Base-by-base conservation (phyloP, 148 eudicot genomes). In the Persicaria maculosa region DNA sequence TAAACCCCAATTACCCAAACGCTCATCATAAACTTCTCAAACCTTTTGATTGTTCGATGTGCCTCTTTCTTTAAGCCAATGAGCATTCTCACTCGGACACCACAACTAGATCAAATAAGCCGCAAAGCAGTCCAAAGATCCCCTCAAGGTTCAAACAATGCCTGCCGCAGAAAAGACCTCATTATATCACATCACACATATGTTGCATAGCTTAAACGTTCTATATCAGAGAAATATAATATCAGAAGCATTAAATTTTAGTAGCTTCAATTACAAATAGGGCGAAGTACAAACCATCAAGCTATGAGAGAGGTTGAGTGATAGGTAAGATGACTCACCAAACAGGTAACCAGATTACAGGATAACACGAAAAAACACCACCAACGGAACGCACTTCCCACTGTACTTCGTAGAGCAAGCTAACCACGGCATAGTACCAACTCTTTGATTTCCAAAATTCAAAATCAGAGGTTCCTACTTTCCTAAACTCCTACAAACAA, bases 321-420 rank as follows among this genome's bases (percentile, higher is more conserved):
- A 31, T 31, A 31, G 40, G 40, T 31, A 31, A 69, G 72, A 67
- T n/a, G 16, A 45, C 73, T 71, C 73, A 71, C 89, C 83, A 74
- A 84, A 85, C 81, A 50, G 64, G 6, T 40, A 9, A 76, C 16
- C 15, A 50, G 59, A 40, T 84, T 84, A 88, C 81, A 88, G 86
- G 22, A 88, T 88, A 36, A 88, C 79, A 12, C 83, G 88, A 80
- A 85, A 87, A 79, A 89, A 89, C 59, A 87, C 88, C 77, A 87
- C 85, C 82, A 89, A 80, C 44, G 78, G 86, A 73, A 81, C 82
- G 72, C 85, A 83, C 81, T 86, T 84, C 70, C 86, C 81, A 68
- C 78, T 82, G 71, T 73, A 80, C 74, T 77, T 81, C 67, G 79
- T 74, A 67, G 75, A 78, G 47, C 57, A 69, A 53, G 78, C 71